Percentiles rank a stretch among this genome's conserved stretches.
phyloP scores from a whole-genome alignment of 148 eudicot genomes.

The Heliosperma pusillum region DNA sequence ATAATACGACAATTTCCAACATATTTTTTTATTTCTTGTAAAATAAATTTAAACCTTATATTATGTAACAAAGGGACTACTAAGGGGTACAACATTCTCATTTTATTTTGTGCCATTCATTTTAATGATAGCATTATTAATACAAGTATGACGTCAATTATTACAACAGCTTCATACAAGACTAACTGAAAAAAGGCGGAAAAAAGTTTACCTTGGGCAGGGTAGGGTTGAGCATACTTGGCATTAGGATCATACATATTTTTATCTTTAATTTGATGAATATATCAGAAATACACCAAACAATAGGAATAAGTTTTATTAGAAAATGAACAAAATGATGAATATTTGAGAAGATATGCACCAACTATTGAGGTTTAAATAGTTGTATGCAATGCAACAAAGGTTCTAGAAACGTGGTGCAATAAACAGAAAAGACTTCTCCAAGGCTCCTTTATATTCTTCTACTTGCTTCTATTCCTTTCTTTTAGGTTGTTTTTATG shows the following conservation, averaged over 20 bases:
- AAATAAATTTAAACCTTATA: no score
- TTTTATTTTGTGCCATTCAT: no score
- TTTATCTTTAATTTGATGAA: not conserved
- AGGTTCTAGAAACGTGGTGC: constrained; percentile 14
- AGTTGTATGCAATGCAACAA: not conserved
- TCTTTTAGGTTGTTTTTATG: not conserved
- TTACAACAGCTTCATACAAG: not conserved
- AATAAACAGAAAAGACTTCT: constrained; percentile 7
- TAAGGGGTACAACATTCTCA: no score
- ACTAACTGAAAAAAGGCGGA: not conserved
- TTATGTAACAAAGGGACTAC: no score
- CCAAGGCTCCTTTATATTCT: not conserved
- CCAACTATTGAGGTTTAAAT: constrained; percentile 1
- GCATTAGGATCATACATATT: constrained; percentile 35
- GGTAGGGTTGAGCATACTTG: constrained; percentile 35
- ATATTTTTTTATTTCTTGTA: no score
- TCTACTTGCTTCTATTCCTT: not conserved
- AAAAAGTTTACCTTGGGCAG: constrained; percentile 26
- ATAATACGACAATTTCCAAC: no score
- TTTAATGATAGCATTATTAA: no score
- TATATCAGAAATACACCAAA: not conserved
- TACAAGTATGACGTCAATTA: no score
- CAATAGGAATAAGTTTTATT: no score
- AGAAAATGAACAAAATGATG: not conserved
- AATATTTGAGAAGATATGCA: not conserved